phyloP scores from a whole-genome alignment of 2,329 filamentous ascomycete genomes.

The Hypoxylon sp. region DNA sequence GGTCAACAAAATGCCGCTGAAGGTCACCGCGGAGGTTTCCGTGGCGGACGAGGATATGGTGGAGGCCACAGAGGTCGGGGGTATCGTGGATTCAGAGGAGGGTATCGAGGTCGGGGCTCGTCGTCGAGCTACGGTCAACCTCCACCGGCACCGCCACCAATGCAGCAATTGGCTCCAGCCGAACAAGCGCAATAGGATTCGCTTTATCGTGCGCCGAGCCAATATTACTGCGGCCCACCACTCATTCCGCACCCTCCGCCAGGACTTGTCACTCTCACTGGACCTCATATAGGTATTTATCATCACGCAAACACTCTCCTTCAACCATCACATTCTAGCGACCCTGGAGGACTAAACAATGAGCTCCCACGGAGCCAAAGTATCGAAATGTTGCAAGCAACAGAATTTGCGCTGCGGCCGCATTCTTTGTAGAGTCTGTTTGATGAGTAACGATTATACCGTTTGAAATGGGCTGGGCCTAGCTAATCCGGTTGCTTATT shows the following conservation, averaged over 20 bases:
- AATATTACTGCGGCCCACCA: slow-evolving; percentile 3
- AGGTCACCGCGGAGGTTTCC: slow-evolving; percentile 44
- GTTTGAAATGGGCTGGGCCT: neutral
- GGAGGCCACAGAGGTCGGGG: slow-evolving; percentile 46
- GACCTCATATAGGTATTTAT: neutral
- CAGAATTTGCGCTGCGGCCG: neutral
- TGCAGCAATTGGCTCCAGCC: slow-evolving; percentile 35
- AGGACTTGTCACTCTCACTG: neutral
- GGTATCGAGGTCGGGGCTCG: slow-evolving; percentile 47
- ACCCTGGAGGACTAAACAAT: neutral
- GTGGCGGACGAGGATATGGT: slow-evolving; percentile 50
- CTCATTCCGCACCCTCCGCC: neutral
- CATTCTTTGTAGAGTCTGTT: neutral
- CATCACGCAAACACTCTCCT: neutral
- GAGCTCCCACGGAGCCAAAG: neutral
- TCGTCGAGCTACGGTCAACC: slow-evolving; percentile 34
- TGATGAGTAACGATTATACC: slow-evolving; percentile 18
- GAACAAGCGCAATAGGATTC: slow-evolving; percentile 44
- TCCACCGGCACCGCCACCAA: slow-evolving; percentile 17
- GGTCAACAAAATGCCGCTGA: slow-evolving; percentile 22
- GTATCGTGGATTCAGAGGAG: slow-evolving; percentile 40
- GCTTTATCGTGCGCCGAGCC: slow-evolving; percentile 16
- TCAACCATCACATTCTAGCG: neutral
- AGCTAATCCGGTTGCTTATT: slow-evolving; percentile 1
- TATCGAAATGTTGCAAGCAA: neutral